Evolutionary conservation across 106 monocot species (phyloP).

Genomic region (Xerophyta viscosa): DNA sequence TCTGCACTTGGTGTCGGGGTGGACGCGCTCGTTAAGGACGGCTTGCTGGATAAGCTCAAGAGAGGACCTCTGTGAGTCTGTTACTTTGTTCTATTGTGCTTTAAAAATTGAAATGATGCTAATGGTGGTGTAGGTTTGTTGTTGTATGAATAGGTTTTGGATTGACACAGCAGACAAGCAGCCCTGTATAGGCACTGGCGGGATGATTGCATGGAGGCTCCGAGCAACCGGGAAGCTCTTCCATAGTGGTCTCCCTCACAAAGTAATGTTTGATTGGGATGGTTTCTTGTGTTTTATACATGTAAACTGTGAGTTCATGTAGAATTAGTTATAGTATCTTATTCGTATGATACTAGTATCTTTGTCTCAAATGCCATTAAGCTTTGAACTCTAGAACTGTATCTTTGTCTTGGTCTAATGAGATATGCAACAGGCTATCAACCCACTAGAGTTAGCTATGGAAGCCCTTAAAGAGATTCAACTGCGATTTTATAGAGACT

Average conservation of each 20-base stretch:
- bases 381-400: too few relatives aligned
- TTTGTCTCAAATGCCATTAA: too few relatives aligned
- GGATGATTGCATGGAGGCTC: constrained; percentile 87
- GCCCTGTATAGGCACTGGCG: constrained; percentile 96
- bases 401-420: too few relatives aligned
- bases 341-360: too few relatives aligned
- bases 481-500: constrained; percentile 71
- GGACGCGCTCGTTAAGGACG: constrained; percentile 66
- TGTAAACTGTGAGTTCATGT: too few relatives aligned
- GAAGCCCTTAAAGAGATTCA: constrained; percentile 96
- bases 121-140: background rate
- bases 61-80: constrained; percentile 63
- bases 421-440: constrained; percentile 92
- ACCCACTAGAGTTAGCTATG: constrained; percentile 77
- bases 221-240: constrained; percentile 87
- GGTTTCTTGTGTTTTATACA: too few relatives aligned
- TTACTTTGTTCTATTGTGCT: background rate
- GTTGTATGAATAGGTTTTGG: constrained; percentile 57
- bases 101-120: background rate
- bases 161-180: constrained; percentile 99
- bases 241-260: constrained; percentile 93
- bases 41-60: constrained; percentile 75
- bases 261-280: constrained; percentile 22
- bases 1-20: constrained; percentile 65
- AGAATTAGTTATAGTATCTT: background rate